phyloP scores from a whole-genome alignment of 1,284 basidiomycete genomes.

The Neolentinus lepideus region DNA sequence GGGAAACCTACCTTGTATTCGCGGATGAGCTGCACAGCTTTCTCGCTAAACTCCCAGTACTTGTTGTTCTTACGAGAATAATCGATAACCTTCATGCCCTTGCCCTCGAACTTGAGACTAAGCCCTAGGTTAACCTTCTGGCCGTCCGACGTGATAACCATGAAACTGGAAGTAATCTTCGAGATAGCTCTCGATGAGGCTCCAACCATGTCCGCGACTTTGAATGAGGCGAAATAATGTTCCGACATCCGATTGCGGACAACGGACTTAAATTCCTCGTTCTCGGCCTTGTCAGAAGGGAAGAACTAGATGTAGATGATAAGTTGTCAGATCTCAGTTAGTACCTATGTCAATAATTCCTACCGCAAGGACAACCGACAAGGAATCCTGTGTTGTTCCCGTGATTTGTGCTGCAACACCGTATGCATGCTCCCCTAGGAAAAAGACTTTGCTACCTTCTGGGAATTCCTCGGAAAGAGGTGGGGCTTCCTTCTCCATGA shows the following conservation, averaged over 20 bases:
- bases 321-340: conserved; percentile 6
- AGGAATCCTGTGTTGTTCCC: conserved; percentile 53
- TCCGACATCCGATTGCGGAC: conserved; percentile 49
- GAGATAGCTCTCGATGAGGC: conserved; percentile 75
- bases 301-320: conserved; percentile 67
- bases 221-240: conserved; percentile 74
- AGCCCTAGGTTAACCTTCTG: conserved; percentile 89
- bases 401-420: conserved; percentile 92
- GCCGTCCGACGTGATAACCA: conserved; percentile 73
- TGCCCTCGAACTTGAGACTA: conserved; percentile 94
- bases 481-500: conserved; percentile 75
- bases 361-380: conserved; percentile 81
- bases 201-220: conserved; percentile 61
- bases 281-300: conserved; percentile 74
- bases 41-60: conserved; percentile 93
- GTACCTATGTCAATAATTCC: conserved; percentile 20
- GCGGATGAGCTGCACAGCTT: conserved; percentile 73
- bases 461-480: conserved; percentile 88
- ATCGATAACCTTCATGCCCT: conserved; percentile 92
- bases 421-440: conserved; percentile 89
- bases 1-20: conserved; percentile 66
- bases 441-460: conserved; percentile 87
- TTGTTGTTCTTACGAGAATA: conserved; percentile 83
- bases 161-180: conserved; percentile 89
- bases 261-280: conserved; percentile 66